These are phyloP conservation scores for Prillingera fragicola DNA, from an alignment of 1,284 basidiomycete species.

Conservation along the genomic window DNA sequence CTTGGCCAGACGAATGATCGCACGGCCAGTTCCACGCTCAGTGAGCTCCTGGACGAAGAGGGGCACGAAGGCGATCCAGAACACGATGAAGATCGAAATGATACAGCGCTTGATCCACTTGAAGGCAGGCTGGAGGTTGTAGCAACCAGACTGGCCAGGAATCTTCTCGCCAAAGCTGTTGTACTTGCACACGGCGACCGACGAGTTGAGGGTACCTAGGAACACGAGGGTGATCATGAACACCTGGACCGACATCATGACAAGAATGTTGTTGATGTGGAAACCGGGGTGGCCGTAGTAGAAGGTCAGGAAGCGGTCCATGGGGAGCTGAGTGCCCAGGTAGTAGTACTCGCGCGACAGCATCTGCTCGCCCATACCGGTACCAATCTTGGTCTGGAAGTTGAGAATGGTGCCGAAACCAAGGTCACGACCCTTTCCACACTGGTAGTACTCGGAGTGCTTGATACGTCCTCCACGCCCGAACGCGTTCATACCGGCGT, in stretches of 20 bases:
- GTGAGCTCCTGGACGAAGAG: constrained; percentile 92
- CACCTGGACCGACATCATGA: constrained; percentile 88
- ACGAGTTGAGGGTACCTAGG: constrained; percentile 80
- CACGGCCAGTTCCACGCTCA: constrained; percentile 83
- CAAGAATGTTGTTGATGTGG: constrained; percentile 99
- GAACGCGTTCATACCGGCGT: constrained; percentile 97
- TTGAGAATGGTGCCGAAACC: constrained; percentile 98
- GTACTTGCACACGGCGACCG: constrained; percentile 72
- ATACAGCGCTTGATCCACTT: constrained; percentile 91
- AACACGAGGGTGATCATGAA: constrained; percentile 86
- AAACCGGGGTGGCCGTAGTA: constrained; percentile 99
- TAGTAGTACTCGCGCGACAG: constrained; percentile 99
- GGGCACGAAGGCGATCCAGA: constrained; percentile 89
- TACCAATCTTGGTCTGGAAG: constrained; percentile 99
- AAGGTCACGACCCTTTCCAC: constrained; percentile 96
- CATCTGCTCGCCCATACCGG: constrained; percentile 99
- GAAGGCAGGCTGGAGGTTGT: constrained; percentile 82
- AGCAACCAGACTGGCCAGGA: constrained; percentile 75
- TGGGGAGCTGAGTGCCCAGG: constrained; percentile 94
- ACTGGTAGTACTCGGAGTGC: constrained; percentile 96
- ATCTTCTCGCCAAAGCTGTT: constrained; percentile 64
- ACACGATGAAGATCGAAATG: constrained; percentile 92
- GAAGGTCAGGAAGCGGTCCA: constrained; percentile 98
- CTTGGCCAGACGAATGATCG: constrained; percentile 79
- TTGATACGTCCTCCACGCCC: constrained; percentile 96